Evolutionary conservation across 1,284 basidiomycete genomes (phyloP).

Genomic region (Ustilago esculenta): DNA sequence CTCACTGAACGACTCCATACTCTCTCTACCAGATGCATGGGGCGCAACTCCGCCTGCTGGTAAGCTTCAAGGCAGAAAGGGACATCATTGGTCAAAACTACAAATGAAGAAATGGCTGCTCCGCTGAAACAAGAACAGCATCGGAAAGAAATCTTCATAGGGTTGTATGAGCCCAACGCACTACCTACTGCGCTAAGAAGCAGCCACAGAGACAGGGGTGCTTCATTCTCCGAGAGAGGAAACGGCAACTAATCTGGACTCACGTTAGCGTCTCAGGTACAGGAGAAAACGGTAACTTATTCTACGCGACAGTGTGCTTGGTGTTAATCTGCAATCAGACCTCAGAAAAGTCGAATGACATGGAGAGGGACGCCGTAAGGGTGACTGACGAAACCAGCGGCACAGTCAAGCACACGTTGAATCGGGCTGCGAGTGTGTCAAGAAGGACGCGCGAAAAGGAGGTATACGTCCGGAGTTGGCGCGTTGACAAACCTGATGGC

Average conservation of each 20-base stretch:
- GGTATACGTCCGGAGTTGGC: constrained; percentile 71
- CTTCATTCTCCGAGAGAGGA: neutral
- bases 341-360: neutral
- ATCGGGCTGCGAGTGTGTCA: neutral
- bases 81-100: neutral
- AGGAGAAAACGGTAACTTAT: constrained; percentile 3
- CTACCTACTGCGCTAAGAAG: neutral
- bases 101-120: constrained; percentile 5
- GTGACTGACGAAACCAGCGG: neutral
- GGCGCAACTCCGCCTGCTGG: constrained; percentile 1
- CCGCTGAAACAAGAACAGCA: neutral
- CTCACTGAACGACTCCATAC: too few species aligned
- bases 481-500: neutral
- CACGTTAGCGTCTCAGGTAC: neutral
- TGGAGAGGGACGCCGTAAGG: neutral
- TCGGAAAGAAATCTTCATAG: neutral
- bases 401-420: neutral
- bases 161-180: too few species aligned
- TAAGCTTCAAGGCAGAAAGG: constrained; percentile 6
- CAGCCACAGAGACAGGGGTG: neutral
- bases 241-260: neutral
- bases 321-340: constrained; percentile 1
- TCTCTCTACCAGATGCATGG: neutral
- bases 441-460: neutral
- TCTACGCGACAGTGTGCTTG: constrained; percentile 5